Percentiles rank a stretch among this genome's conserved stretches.
Conservation (phyloP, 2,329 filamentous ascomycete species). For the Colletotrichum abscissum region DNA sequence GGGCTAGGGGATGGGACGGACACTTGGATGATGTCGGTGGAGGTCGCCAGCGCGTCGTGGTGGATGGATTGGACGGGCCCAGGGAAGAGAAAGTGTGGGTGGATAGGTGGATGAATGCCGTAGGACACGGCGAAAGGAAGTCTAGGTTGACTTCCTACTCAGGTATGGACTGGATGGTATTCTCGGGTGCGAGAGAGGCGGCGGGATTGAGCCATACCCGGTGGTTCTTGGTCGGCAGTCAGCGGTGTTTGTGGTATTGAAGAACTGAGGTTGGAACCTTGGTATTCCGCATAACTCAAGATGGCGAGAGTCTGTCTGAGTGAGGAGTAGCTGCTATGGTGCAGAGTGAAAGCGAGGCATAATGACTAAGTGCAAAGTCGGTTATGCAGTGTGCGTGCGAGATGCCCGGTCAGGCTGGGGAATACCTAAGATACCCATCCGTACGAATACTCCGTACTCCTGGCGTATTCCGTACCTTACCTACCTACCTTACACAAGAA, state of each 20-base stretch:
- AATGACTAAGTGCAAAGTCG: background rate
- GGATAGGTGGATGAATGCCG: background rate
- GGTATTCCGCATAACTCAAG: background rate
- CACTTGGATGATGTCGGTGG: conserved; percentile 20
- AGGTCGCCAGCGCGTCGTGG: conserved; percentile 1
- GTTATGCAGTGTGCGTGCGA: background rate
- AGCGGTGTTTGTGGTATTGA: background rate
- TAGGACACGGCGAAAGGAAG: background rate
- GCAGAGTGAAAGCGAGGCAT: background rate
- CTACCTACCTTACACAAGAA: too few relatives aligned
- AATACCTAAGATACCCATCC: background rate
- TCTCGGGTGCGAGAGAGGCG: background rate
- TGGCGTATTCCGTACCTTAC: too few relatives aligned
- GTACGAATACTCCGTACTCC: too few relatives aligned
- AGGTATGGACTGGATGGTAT: background rate
- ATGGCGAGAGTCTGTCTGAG: background rate
- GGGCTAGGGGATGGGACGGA: background rate
- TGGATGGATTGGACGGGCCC: conserved; percentile 18
- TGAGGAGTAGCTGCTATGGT: background rate
- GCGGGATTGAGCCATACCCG: background rate
- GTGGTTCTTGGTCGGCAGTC: background rate
- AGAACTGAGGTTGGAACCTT: background rate
- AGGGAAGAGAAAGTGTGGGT: background rate
- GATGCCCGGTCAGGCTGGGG: background rate
- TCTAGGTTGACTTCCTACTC: background rate